A percentile compares a stretch with the other conserved stretches of the same genome.
Evolutionary conservation across 768 basidiomycete genomes (phyloP).

Genomic region (Plicaturopsis crispa): DNA sequence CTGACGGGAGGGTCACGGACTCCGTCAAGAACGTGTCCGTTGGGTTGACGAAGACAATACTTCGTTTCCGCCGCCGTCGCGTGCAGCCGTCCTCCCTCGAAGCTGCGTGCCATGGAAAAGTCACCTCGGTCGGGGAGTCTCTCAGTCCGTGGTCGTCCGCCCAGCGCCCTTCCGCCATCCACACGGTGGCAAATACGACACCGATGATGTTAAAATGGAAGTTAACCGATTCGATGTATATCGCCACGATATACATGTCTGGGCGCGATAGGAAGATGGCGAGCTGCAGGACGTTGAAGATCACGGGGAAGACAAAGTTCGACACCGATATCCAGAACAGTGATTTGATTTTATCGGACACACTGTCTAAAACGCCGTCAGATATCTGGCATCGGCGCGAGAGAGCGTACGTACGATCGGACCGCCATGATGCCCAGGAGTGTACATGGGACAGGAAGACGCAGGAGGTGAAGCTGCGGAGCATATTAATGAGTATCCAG

Average conservation of each 20-base stretch:
- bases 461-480: no score
- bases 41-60: no score
- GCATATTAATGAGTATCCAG: no score
- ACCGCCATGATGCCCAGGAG: background rate
- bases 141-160: no score
- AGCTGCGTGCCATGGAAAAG: no score
- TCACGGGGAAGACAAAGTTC: constrained; percentile 21
- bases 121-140: no score
- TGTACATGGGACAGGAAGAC: constrained; percentile 2
- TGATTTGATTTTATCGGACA: constrained; percentile 8
- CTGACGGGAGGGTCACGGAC: no score
- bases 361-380: constrained; percentile 8
- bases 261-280: constrained; percentile 6
- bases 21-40: no score
- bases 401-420: constrained; percentile 9
- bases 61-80: no score
- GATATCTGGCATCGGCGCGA: no score
- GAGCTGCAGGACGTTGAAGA: constrained; percentile 17
- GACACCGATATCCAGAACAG: constrained; percentile 21
- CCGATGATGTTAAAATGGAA: constrained; percentile 19
- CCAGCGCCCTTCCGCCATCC: constrained; percentile 13
- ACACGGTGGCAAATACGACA: constrained; percentile 20
- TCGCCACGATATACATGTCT: constrained; percentile 8
- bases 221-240: constrained; percentile 11
- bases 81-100: no score